phyloP scores from a whole-genome alignment of 495 filamentous ascomycete genomes.

The Usnea hakonensis region DNA sequence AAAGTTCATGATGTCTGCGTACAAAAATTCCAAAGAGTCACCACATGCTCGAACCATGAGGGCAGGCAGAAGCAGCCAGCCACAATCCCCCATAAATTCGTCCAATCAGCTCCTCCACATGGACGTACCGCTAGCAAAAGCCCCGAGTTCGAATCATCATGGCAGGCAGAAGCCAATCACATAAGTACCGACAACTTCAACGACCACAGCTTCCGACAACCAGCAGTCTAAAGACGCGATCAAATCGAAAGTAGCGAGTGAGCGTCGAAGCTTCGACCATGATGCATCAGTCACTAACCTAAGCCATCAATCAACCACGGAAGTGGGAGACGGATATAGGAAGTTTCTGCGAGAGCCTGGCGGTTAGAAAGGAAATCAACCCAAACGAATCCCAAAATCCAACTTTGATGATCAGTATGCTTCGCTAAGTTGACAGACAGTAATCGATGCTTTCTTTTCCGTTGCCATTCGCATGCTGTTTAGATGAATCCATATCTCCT shows the following conservation, averaged over 20 bases:
- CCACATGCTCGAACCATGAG: not conserved
- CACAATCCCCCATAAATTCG: not conserved
- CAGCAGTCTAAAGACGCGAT: conserved; percentile 6
- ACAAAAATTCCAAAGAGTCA: not conserved
- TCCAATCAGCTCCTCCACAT: not conserved
- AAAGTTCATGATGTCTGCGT: not conserved
- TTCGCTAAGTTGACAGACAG: conserved; percentile 7
- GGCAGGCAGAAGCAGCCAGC: conserved; percentile 10
- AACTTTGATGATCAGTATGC: conserved; percentile 11
- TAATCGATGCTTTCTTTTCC: not conserved
- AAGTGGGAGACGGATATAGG: not conserved
- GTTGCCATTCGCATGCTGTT: conserved; percentile 1
- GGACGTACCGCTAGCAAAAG: not conserved
- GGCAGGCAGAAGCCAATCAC: conserved; percentile 7
- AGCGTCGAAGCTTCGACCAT: not conserved
- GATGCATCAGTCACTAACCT: not conserved
- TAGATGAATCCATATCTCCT: not conserved
- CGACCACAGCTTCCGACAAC: not conserved
- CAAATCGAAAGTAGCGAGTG: not conserved
- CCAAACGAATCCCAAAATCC: not conserved
- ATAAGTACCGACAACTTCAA: not conserved
- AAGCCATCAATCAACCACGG: not conserved
- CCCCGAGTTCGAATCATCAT: not conserved
- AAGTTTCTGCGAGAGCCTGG: not conserved
- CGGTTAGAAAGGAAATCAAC: not conserved